Percentiles rank a stretch among this genome's conserved stretches.
Evolutionary conservation across 441 rosid genomes (phyloP).

Genomic region (Cnidoscolus chayamansa): DNA sequence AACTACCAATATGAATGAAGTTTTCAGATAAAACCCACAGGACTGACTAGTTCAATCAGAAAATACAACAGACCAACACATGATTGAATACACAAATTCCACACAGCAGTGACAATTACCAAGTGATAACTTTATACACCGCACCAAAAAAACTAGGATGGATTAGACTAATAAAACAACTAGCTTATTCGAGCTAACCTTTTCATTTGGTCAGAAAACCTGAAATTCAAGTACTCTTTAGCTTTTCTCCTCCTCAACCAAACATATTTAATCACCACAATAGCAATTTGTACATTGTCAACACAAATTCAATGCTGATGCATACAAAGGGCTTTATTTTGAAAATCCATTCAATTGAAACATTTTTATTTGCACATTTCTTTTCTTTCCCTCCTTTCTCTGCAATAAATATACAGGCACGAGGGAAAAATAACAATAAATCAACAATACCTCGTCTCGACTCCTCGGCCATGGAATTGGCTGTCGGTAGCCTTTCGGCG

Average conservation of each 20-base stretch:
- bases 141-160: too few species aligned
- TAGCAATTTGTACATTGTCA: background rate
- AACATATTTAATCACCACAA: background rate
- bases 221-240: background rate
- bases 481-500: conserved; percentile 62
- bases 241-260: too few species aligned
- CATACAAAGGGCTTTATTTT: too few species aligned
- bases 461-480: conserved; percentile 94
- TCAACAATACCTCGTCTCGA: conserved; percentile 72
- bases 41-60: conserved; percentile 1
- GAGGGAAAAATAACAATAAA: background rate
- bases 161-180: too few species aligned
- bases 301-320: background rate
- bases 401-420: background rate
- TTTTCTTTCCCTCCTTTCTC: background rate
- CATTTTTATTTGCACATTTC: background rate
- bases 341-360: background rate
- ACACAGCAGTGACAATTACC: background rate
- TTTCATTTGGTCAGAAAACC: too few species aligned
- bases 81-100: background rate
- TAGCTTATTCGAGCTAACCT: too few species aligned
- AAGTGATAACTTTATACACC: too few species aligned
- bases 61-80: background rate
- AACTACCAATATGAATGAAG: background rate
- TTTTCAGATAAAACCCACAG: background rate